These are phyloP conservation scores for Exophiala spinifera DNA, from an alignment of 2,329 filamentous ascomycete species.

Conservation along the genomic window DNA sequence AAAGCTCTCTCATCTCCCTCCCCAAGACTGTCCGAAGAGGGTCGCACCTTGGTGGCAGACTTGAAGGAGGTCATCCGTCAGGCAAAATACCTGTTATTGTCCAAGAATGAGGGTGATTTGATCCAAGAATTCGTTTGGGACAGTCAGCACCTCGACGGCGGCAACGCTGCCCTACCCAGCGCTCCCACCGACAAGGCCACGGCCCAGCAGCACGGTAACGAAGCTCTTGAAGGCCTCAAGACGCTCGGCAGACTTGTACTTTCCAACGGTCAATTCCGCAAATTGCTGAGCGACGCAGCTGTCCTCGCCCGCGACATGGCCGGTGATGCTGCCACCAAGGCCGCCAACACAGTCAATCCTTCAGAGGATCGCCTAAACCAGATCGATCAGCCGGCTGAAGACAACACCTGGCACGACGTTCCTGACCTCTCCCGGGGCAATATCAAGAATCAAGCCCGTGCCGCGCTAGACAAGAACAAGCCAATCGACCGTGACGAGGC, in stretches of 20 bases:
- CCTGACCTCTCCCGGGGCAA: slow-evolving; percentile 71
- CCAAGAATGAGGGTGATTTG: slow-evolving; percentile 92
- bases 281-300: slow-evolving; percentile 78
- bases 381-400: slow-evolving; percentile 78
- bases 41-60: slow-evolving; percentile 73
- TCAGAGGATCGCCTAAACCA: slow-evolving; percentile 71
- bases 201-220: slow-evolving; percentile 77
- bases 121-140: slow-evolving; percentile 98
- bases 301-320: slow-evolving; percentile 85
- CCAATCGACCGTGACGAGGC: slow-evolving; percentile 58
- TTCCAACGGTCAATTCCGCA: slow-evolving; percentile 94
- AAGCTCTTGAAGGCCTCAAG: slow-evolving; percentile 78
- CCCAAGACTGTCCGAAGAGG: slow-evolving; percentile 75
- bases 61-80: slow-evolving; percentile 75
- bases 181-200: slow-evolving; percentile 71
- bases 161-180: slow-evolving; percentile 59
- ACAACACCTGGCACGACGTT: slow-evolving; percentile 90
- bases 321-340: slow-evolving; percentile 80
- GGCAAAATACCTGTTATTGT: slow-evolving; percentile 78
- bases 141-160: slow-evolving; percentile 67
- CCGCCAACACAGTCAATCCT: slow-evolving; percentile 72
- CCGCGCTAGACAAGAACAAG: slow-evolving; percentile 55
- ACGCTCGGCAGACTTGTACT: slow-evolving; percentile 86
- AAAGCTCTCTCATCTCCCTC: slow-evolving; percentile 68
- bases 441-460: slow-evolving; percentile 66